Evolutionary conservation across 1,284 basidiomycete genomes (phyloP).

Genomic region (Marasmius tenuissimus): DNA sequence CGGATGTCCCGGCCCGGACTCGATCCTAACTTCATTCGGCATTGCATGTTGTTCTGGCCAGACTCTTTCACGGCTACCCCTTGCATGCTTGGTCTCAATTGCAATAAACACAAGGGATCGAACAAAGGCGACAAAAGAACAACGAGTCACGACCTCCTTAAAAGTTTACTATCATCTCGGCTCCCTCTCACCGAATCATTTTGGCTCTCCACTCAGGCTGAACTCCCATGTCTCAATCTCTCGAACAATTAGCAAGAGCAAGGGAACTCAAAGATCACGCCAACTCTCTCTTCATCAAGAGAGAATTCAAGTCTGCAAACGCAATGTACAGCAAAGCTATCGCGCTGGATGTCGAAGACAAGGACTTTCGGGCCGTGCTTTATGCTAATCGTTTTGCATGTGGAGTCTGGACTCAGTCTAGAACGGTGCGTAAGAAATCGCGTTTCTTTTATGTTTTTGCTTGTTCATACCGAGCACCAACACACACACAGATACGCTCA

Average conservation of each 20-base stretch:
- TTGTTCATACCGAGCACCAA: not conserved
- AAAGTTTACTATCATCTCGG: too few species aligned
- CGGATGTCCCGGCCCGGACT: too few species aligned
- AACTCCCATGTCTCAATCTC: not conserved
- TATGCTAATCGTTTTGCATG: conserved; percentile 22
- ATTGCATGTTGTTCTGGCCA: too few species aligned
- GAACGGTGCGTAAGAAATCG: conserved; percentile 9
- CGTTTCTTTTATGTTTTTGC: not conserved
- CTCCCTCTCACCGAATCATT: too few species aligned
- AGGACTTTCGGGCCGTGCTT: conserved; percentile 8
- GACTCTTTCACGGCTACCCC: too few species aligned
- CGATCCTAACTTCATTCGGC: too few species aligned
- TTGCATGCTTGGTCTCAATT: too few species aligned
- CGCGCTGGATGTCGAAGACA: conserved; percentile 9
- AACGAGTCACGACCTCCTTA: too few species aligned
- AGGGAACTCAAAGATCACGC: conserved; percentile 11
- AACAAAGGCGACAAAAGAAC: too few species aligned
- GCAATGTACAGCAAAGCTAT: conserved; percentile 22
- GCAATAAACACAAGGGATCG: too few species aligned
- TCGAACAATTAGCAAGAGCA: not conserved
- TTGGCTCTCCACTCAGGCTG: too few species aligned
- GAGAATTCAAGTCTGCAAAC: conserved; percentile 52
- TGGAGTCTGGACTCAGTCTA: conserved; percentile 11
- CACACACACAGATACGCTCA: conserved; percentile 10
- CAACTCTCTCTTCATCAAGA: conserved; percentile 16